A percentile compares a stretch with the other conserved stretches of the same genome.
Evolutionary conservation across 2,329 filamentous ascomycete genomes (phyloP).

Genomic region (Dactylellina cionopaga): DNA sequence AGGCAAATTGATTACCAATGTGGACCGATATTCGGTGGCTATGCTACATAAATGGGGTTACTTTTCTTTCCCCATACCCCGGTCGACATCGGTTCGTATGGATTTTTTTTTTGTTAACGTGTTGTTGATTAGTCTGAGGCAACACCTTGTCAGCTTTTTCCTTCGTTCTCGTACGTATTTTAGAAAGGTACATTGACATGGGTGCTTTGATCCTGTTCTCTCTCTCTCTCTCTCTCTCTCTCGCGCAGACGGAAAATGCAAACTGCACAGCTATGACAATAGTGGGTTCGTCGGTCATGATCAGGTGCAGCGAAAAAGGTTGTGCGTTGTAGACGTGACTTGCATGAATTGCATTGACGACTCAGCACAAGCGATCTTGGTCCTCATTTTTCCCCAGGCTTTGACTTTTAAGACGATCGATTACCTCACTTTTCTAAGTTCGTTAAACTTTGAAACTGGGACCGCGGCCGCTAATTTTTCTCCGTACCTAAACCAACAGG

Average conservation of each 20-base stretch:
- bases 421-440: background rate
- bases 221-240: too few relatives aligned
- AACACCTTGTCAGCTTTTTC: constrained; percentile 36
- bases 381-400: too few relatives aligned
- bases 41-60: constrained; percentile 30
- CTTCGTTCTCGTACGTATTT: constrained; percentile 6
- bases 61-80: constrained; percentile 32
- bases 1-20: constrained; percentile 20
- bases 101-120: too few relatives aligned
- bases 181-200: constrained; percentile 10
- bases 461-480: constrained; percentile 14
- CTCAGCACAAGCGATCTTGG: background rate
- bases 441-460: background rate
- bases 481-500: constrained; percentile 9
- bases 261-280: constrained; percentile 21
- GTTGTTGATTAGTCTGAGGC: constrained; percentile 46
- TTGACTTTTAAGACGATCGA: background rate
- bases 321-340: constrained; percentile 45
- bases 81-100: too few relatives aligned
- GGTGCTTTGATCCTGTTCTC: constrained; percentile 8
- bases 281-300: constrained; percentile 1
- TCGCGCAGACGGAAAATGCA: constrained; percentile 33
- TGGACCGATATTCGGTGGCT: constrained; percentile 13
- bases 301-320: constrained; percentile 38
- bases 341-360: background rate